A percentile compares a stretch with the other conserved stretches of the same genome.
Evolutionary conservation across 495 filamentous ascomycete genomes (phyloP).

Genomic region (Penicilliopsis zonata): DNA sequence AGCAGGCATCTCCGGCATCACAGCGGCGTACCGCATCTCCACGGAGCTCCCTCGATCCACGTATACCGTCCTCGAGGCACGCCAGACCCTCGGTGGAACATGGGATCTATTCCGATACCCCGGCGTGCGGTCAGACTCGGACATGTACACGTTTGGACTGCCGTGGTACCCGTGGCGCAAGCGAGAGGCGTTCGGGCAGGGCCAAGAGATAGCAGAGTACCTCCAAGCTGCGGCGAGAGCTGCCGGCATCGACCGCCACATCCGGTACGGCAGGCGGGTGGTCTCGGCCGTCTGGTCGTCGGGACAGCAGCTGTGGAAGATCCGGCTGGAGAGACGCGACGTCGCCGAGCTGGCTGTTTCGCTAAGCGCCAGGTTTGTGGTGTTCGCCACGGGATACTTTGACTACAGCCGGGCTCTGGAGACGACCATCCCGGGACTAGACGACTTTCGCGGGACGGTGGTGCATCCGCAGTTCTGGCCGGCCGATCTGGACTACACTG

Average conservation of each 20-base stretch:
- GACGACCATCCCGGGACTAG: conserved; percentile 29
- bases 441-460: conserved; percentile 30
- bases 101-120: conserved; percentile 67
- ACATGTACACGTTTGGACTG: conserved; percentile 58
- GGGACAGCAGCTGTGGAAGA: conserved; percentile 45
- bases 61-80: conserved; percentile 52
- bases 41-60: conserved; percentile 31
- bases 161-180: conserved; percentile 55
- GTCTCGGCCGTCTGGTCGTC: conserved; percentile 46
- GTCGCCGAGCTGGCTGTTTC: neutral
- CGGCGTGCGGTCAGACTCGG: conserved; percentile 55
- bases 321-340: conserved; percentile 30
- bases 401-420: conserved; percentile 48
- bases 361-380: conserved; percentile 11
- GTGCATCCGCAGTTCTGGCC: conserved; percentile 45
- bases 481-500: conserved; percentile 31
- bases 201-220: conserved; percentile 46
- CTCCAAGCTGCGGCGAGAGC: conserved; percentile 44
- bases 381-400: conserved; percentile 12
- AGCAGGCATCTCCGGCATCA: conserved; percentile 54
- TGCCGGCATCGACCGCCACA: conserved; percentile 49
- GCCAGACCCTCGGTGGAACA: conserved; percentile 50
- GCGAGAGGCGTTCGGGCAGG: conserved; percentile 47
- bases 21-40: conserved; percentile 58
- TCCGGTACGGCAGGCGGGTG: conserved; percentile 48